Evolutionary conservation across 257 asterid species (phyloP).

Genomic region (Capsicum baccatum): DNA sequence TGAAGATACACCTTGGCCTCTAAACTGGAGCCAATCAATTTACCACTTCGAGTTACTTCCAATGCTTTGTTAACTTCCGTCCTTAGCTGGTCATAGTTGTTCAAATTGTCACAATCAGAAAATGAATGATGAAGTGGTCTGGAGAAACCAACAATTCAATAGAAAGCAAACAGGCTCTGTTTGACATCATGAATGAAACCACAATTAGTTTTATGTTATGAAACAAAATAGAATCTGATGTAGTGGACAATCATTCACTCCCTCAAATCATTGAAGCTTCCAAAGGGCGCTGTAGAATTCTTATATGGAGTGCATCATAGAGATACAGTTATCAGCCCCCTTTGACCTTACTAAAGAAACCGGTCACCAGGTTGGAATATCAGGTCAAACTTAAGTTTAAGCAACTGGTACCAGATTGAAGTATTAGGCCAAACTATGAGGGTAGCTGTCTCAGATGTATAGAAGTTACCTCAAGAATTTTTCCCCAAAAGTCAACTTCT

Average conservation of each 20-base stretch:
- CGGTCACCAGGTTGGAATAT: not conserved
- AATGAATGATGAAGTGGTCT: not conserved
- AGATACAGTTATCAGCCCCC: not conserved
- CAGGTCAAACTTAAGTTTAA: not conserved
- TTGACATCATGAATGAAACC: conserved; percentile 7
- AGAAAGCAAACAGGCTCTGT: not conserved
- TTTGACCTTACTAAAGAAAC: not conserved
- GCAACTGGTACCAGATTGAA: not conserved
- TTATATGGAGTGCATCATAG: conserved; percentile 3
- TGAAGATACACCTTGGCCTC: conserved; percentile 89
- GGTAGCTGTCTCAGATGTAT: conserved; percentile 2
- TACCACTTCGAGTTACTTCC: conserved; percentile 82
- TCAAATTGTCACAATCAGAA: conserved; percentile 27
- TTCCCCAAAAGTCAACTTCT: conserved; percentile 80
- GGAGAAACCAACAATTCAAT: not conserved
- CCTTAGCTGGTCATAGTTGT: conserved; percentile 68
- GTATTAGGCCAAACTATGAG: conserved; percentile 12
- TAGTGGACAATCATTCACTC: not conserved
- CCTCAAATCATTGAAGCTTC: not conserved
- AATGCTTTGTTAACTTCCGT: conserved; percentile 97
- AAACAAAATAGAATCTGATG: conserved; percentile 6
- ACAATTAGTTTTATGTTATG: not conserved
- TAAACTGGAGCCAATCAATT: conserved; percentile 90
- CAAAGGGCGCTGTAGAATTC: not conserved
- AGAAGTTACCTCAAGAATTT: conserved; percentile 81